Base-by-base conservation (phyloP, 2,329 filamentous ascomycete species). In the Sclerotiophoma versabilis region DNA sequence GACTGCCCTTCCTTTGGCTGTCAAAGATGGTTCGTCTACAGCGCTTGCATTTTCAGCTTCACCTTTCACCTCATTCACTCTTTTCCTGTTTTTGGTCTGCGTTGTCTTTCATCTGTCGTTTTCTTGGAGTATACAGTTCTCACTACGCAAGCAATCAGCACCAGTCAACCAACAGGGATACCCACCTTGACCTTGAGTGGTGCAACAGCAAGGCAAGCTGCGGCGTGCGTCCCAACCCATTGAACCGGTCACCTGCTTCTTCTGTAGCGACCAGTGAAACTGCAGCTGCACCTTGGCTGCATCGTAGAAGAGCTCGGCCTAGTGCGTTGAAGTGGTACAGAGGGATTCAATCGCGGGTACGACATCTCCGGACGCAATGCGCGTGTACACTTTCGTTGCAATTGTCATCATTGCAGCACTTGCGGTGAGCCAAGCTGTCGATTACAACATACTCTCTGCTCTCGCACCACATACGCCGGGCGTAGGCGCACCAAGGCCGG, bases 61-160 rank as follows among this genome's bases (percentile, higher is more conserved):
- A 2, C 9, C 8, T 14, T 15, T 36, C 22, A 36, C 37, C 11
- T 12, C 20, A 33, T 15, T 26, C 36, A 49, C 32, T 25, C 27
- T 46, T 46, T 20, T 20, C 20, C 10, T 26, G 41, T 15, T 49
- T 45, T 46, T 49, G 51, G 27, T 46, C 39, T 34, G 15, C 45
- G 49, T 41, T 9, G 20, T 46, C 38, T 42, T 49, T 15, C 25
- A 17, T 23, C n/a, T 19, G 50, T 44, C 33, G 51, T 38, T 32
- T 48, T 25, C n/a, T 46, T 39, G 39, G 20, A 36, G 30, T 33
- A 49, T 54, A 25, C 29, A 7, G 27, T 49, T 37, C 17, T 5
- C 14, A 36, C n/a, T 22, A 39, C 34, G 14, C n/a, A 17, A 23
- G 2, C 32, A 15, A 37, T 10, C 25, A 38, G 39, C 17, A 37